A percentile compares a stretch with the other conserved stretches of the same genome.
These are phyloP conservation scores for Lepidium sativum DNA, from an alignment of 345 rosid species.

Conservation along the genomic window DNA sequence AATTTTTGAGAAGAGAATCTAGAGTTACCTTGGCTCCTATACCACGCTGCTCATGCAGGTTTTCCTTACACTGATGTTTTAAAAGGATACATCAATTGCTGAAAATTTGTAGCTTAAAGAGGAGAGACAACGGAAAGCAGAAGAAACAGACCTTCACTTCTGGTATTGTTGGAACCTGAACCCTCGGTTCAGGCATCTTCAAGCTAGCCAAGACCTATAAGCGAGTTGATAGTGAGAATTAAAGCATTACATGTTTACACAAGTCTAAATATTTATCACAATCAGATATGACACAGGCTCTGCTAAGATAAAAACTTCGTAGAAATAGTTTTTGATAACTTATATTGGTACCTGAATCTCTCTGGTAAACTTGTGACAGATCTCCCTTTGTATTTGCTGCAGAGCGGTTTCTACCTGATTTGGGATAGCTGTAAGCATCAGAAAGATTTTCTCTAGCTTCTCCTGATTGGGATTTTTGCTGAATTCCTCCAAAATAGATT, in stretches of 20 bases:
- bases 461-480: constrained; percentile 40
- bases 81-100: background rate
- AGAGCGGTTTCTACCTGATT: constrained; percentile 46
- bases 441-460: constrained; percentile 40
- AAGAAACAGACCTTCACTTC: constrained; percentile 33
- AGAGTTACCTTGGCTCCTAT: constrained; percentile 2
- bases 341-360: constrained; percentile 50
- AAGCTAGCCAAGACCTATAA: constrained; percentile 37
- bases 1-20: background rate
- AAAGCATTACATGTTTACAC: background rate
- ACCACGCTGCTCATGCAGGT: background rate
- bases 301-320: background rate
- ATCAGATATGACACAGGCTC: background rate
- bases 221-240: background rate
- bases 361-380: constrained; percentile 38
- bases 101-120: background rate
- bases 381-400: constrained; percentile 43
- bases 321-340: background rate
- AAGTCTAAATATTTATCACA: background rate
- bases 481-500: constrained; percentile 53
- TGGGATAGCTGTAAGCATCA: constrained; percentile 47
- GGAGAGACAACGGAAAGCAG: background rate
- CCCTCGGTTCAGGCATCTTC: constrained; percentile 24
- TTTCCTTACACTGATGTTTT: background rate
- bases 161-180: constrained; percentile 25